Conservation (phyloP, 306 rosid genomes). For the Cicer chorassanicum region DNA sequence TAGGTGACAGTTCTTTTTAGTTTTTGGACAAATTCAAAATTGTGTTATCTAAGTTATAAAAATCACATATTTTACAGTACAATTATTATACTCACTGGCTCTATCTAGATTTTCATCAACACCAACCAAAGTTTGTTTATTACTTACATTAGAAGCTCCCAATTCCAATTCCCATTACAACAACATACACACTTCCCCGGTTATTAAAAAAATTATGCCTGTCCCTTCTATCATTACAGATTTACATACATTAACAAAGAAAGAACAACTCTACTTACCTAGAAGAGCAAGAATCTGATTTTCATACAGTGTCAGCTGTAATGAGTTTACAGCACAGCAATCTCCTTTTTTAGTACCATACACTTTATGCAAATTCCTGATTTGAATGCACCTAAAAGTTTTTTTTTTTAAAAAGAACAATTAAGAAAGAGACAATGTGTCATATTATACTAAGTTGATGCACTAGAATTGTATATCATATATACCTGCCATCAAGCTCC, state of each 20-base stretch:
- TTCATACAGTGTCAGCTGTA: constrained; percentile 82
- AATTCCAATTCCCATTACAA: neutral
- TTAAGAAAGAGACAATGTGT: constrained; percentile 39
- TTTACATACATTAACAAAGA: neutral
- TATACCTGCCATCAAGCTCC: constrained; percentile 92
- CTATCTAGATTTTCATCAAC: neutral
- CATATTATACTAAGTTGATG: constrained; percentile 32
- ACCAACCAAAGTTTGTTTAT: neutral
- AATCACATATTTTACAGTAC: too few relatives aligned
- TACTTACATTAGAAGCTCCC: constrained; percentile 8
- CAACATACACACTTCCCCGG: constrained; percentile 5
- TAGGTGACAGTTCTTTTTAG: constrained; percentile 18
- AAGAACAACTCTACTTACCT: constrained; percentile 57
- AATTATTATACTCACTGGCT: neutral
- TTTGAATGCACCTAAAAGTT: constrained; percentile 84
- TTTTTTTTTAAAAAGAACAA: constrained; percentile 1
- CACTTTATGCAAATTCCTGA: constrained; percentile 87
- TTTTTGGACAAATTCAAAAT: constrained; percentile 26
- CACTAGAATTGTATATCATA: constrained; percentile 40
- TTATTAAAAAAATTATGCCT: neutral
- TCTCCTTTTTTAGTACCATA: constrained; percentile 82
- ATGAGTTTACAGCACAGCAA: constrained; percentile 85
- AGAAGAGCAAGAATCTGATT: constrained; percentile 97
- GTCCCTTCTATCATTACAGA: neutral
- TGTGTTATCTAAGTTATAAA: constrained; percentile 39